These are phyloP conservation scores for Pisolithus orientalis DNA, from an alignment of 768 basidiomycete species.

Conservation along the genomic window DNA sequence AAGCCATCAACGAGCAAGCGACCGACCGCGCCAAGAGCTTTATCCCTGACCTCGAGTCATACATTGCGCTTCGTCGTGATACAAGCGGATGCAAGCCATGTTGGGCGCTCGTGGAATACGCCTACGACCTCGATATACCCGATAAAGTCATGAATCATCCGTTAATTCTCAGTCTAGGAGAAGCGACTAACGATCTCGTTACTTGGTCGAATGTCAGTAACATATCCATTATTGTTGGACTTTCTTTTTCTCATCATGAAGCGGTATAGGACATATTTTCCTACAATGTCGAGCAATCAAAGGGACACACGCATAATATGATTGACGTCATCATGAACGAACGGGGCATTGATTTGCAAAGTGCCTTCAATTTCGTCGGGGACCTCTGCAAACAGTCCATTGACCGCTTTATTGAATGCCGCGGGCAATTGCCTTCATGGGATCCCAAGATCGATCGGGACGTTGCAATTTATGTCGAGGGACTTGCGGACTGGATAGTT, in stretches of 20 bases:
- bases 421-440: constrained; percentile 58
- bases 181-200: constrained; percentile 76
- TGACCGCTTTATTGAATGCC: constrained; percentile 53
- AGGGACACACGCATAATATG: constrained; percentile 82
- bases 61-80: constrained; percentile 71
- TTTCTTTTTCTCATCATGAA: constrained; percentile 9
- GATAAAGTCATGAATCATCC: constrained; percentile 80
- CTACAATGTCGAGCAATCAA: constrained; percentile 78
- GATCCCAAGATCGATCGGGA: constrained; percentile 59
- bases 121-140: constrained; percentile 70
- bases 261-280: constrained; percentile 72
- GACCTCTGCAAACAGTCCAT: constrained; percentile 67
- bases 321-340: constrained; percentile 73
- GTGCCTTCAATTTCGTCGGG: constrained; percentile 71
- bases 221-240: constrained; percentile 5
- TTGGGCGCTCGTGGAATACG: constrained; percentile 80
- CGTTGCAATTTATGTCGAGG: constrained; percentile 57
- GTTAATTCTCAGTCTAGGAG: constrained; percentile 55
- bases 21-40: constrained; percentile 51
- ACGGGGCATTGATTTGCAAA: constrained; percentile 64
- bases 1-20: constrained; percentile 71
- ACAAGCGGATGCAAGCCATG: constrained; percentile 81
- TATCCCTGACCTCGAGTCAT: constrained; percentile 76
- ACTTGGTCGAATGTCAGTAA: constrained; percentile 78
- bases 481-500: constrained; percentile 74